These are phyloP conservation scores for Ambrosiella beaveri DNA, from an alignment of 2,329 filamentous ascomycete genomes.

Conservation along the genomic window DNA sequence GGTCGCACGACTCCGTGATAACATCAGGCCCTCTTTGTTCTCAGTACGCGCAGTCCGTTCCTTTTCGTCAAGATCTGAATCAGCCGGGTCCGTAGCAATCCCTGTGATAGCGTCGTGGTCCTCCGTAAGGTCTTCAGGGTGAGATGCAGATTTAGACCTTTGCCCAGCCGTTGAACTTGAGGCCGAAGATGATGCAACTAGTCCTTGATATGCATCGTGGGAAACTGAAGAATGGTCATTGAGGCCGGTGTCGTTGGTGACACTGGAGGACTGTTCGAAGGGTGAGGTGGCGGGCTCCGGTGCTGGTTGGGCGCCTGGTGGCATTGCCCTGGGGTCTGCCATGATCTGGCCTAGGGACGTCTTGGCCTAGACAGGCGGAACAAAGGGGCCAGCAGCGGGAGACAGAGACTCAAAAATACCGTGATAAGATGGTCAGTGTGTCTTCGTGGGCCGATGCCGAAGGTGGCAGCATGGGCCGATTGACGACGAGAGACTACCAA, in stretches of 20 bases:
- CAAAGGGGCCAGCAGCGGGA: not conserved
- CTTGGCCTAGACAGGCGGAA: not conserved
- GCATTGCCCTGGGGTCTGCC: conserved; percentile 4
- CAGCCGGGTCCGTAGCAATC: not conserved
- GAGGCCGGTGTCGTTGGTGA: not conserved
- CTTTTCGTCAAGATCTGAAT: conserved; percentile 9
- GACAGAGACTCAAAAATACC: not conserved
- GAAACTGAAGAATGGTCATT: not conserved
- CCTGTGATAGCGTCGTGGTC: conserved; percentile 3
- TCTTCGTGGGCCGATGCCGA: not conserved
- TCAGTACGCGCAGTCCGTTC: not conserved
- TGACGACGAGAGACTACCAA: not conserved
- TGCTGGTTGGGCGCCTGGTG: not conserved
- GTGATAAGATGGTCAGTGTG: not conserved
- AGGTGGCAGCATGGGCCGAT: not conserved
- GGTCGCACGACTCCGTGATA: conserved; percentile 36
- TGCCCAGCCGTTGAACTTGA: not conserved
- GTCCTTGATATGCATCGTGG: not conserved
- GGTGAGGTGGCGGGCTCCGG: conserved; percentile 8
- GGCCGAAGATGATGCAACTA: not conserved
- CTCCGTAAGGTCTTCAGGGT: not conserved
- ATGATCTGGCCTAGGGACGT: not conserved
- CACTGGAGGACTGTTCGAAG: not conserved
- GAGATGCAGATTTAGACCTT: too few relatives aligned
- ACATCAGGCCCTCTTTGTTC: conserved; percentile 18